Conservation (phyloP, 345 rosid species). For the Lenwebbia sp. region DNA sequence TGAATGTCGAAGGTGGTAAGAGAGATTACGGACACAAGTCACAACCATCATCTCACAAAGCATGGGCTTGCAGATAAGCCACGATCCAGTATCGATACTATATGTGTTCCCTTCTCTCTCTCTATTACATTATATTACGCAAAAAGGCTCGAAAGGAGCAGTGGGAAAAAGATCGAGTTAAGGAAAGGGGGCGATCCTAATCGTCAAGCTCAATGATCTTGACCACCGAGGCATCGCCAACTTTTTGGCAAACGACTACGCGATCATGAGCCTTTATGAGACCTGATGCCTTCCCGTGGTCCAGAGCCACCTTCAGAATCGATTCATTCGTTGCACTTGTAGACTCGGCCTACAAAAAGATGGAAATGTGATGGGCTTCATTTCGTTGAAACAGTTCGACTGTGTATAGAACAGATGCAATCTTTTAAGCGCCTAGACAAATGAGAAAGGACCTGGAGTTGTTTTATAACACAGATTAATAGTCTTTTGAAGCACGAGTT, state of each 20-base stretch:
- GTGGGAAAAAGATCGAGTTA: not conserved
- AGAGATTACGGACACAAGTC: not conserved
- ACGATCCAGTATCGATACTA: not conserved
- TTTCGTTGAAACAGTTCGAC: not conserved
- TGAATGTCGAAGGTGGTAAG: not conserved
- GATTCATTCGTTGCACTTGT: constrained; percentile 32
- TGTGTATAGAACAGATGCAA: not conserved
- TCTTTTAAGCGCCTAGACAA: not conserved
- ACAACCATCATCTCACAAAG: not conserved
- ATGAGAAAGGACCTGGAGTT: not conserved
- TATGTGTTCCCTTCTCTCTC: not conserved
- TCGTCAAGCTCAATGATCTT: constrained; percentile 60
- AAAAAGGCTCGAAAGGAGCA: not conserved
- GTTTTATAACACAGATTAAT: not conserved
- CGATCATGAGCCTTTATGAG: constrained; percentile 50
- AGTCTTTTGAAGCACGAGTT: not conserved
- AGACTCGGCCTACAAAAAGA: constrained; percentile 33
- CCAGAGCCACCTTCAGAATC: constrained; percentile 47
- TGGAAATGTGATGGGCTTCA: not conserved
- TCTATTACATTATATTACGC: not conserved
- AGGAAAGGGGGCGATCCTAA: not conserved
- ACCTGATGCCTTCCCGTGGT: constrained; percentile 47
- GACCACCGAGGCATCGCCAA: constrained; percentile 50
- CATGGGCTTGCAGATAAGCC: not conserved
- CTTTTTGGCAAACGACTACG: constrained; percentile 53